Evolutionary conservation across 345 rosid genomes (phyloP).

Genomic region (Eucalyptus pauciflora): DNA sequence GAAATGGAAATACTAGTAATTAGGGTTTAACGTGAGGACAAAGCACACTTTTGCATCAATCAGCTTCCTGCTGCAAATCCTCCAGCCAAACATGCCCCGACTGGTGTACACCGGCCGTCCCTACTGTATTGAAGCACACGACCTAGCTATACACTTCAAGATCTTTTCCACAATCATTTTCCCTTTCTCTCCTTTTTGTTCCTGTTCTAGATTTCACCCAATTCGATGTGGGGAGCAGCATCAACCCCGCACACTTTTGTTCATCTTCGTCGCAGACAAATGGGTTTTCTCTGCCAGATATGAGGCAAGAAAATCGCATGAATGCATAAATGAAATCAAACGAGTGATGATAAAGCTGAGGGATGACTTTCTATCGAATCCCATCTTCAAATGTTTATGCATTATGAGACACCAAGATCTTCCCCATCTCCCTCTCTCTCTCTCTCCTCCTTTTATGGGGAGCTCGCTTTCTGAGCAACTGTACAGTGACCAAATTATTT

Average conservation of each 20-base stretch:
- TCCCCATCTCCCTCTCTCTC: neutral
- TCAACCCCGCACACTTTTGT: neutral
- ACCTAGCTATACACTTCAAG: neutral
- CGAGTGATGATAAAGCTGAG: neutral
- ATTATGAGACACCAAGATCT: neutral
- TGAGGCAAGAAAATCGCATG: neutral
- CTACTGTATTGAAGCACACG: neutral
- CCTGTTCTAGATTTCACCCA: neutral
- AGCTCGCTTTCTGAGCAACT: neutral
- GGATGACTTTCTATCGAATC: neutral
- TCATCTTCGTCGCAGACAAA: neutral
- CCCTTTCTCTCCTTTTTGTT: neutral
- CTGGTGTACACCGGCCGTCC: neutral
- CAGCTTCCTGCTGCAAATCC: neutral
- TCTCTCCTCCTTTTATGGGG: neutral
- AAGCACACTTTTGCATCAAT: neutral
- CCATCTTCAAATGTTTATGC: neutral
- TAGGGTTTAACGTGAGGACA: neutral
- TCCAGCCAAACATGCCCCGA: neutral
- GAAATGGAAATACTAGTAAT: neutral
- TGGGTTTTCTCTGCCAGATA: neutral
- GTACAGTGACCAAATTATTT: neutral
- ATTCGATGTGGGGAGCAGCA: neutral
- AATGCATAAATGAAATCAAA: neutral
- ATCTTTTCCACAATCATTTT: neutral